Evolutionary conservation across 768 basidiomycete species (phyloP), one percentile per base, ranked within the genome.

Genomic region (Pleurotus ostreatus): DNA sequence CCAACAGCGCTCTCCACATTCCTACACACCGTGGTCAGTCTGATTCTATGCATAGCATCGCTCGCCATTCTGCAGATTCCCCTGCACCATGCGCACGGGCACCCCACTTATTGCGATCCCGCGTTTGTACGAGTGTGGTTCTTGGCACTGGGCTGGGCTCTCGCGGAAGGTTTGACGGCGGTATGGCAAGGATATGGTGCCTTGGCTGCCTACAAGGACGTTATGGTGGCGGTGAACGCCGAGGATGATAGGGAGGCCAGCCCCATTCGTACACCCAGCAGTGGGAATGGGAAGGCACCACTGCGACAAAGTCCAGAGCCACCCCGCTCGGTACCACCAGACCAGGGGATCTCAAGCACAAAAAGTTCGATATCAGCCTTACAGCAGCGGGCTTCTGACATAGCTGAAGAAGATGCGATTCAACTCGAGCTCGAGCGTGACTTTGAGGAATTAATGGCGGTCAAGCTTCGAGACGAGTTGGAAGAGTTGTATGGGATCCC

Each of bases 401-500:
- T 52, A 16, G 15, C 40, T 5, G 38, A 48, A 11, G 60, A 49
- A 25, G 55, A 55, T 18, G 61, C 62, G 2, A 59, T 77, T 12
- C 57, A 69, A 55, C 46, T 61, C 38, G 81, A 80, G 55, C 76
- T 89, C 30, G 85, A 89, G 57, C 72, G 76, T 41, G 87, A 91
- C 65, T 71, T 92, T 34, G 84, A 89, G 23, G 74, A 81, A 65
- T 69, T 93, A 20, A 66, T 89, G 40, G 72, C 76, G 1, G 67
- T 89, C 53, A 86, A 85, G 62, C 77, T 75, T 16, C 74, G 90
- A 41, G 85, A 89, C 64, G 92, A 93, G 57, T 69, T 94, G 39
- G 91, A 92, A 65, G 82, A 84, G 48, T 77, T 91, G 4, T 92
- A 90, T 63, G 91, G 91, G 1, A 68, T 88, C n/a, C 87, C 92